Evolutionary conservation across 139 green algal genomes (phyloP), one percentile per base, ranked within the genome.

Genomic region (Medakamo hakoo): DNA sequence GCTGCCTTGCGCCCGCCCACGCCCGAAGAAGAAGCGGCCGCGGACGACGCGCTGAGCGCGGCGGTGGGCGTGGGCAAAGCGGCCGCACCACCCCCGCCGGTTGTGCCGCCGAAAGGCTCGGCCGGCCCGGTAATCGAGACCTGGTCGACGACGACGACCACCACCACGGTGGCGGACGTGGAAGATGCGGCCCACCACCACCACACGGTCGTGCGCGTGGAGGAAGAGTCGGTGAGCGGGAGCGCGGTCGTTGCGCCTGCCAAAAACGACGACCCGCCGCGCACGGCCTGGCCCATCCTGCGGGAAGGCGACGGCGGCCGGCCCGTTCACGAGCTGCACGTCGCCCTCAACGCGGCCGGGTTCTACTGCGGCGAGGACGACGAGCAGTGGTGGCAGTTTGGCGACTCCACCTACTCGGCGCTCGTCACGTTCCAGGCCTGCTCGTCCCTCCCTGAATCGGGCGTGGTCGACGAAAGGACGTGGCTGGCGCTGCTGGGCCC

Each of bases 381-480:
- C 49, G 68, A 76, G 64, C 63, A 69, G 29, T 87, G 74, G 73
- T 87, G 81, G 81, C 74, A 73, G 55, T 85, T 83, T 69, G 78
- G 81, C 2, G 40, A 66, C 40, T 60, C 58, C 49, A 85, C 81
- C 9, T 55, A 79, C 48, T 64, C 57, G 2, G 76, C 81, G 19
- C 58, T 87, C 4, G 71, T 76, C 32, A 83, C 76, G 14, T 82
- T 82, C 55, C 81, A 93, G 74, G 86, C 82, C 1, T 80, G 74
- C 30, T 74, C 68, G 22, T 68, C 72, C 0, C 60, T 89, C 16
- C 68, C 82, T 1, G 83, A 94, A 65, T 90, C 76, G 28, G 84
- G 84, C 52, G 81, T 88, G 26, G 71, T 58, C 27, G 78, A 86
- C 58, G 74, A 66, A 23, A 63, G 55, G 30, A 88, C 76, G 14